Conservation (phyloP, 257 asterid genomes). For the Capsicum baccatum region DNA sequence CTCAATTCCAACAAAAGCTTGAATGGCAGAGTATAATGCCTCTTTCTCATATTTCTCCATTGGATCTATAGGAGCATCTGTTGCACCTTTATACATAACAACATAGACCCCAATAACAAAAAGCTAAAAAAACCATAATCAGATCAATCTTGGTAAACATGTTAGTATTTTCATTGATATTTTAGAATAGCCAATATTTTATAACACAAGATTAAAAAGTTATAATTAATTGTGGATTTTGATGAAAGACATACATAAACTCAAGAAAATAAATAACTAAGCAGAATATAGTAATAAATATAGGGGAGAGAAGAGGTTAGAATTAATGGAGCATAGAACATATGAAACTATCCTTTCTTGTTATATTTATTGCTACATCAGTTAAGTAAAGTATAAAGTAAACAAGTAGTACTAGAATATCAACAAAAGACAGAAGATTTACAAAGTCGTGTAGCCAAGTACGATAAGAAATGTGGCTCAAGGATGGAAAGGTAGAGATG, state of each 20-base stretch:
- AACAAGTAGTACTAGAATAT: background rate
- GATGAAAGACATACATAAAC: background rate
- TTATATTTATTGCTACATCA: slow-evolving; percentile 17
- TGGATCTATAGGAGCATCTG: slow-evolving; percentile 27
- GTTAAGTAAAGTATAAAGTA: background rate
- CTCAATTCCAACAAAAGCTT: slow-evolving; percentile 43
- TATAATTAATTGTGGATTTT: background rate
- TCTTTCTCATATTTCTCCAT: slow-evolving; percentile 39
- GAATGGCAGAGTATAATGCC: slow-evolving; percentile 40
- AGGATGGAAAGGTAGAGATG: background rate
- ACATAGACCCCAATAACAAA: background rate
- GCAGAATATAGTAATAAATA: background rate
- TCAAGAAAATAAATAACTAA: background rate
- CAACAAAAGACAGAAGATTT: slow-evolving; percentile 25
- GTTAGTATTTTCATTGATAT: background rate
- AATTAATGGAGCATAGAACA: slow-evolving; percentile 24
- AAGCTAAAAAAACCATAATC: slow-evolving; percentile 8
- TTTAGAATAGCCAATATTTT: background rate
- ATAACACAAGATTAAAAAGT: background rate
- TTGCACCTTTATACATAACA: slow-evolving; percentile 18
- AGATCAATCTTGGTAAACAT: background rate
- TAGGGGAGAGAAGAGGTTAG: background rate
- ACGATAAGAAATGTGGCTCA: slow-evolving; percentile 11
- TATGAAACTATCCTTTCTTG: slow-evolving; percentile 4
- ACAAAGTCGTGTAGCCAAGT: background rate